A percentile compares a stretch with the other conserved stretches of the same genome.
Conservation (phyloP, 495 filamentous ascomycete species). For the Aspergillus indologenus region DNA sequence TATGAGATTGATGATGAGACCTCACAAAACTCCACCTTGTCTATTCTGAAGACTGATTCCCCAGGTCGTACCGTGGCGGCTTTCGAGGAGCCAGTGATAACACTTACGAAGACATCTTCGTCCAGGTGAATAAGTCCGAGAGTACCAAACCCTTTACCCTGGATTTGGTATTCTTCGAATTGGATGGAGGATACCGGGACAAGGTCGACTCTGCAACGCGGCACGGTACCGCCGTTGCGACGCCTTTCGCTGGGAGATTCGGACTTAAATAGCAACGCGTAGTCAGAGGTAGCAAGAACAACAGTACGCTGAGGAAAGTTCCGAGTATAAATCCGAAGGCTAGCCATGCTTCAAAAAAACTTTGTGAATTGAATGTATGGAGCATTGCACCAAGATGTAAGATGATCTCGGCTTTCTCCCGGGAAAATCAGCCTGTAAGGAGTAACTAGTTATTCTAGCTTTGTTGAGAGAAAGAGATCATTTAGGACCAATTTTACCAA, state of each 20-base stretch:
- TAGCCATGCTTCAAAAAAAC: constrained; percentile 37
- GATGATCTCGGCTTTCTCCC: too few species aligned
- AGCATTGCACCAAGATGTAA: too few species aligned
- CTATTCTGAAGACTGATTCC: constrained; percentile 84
- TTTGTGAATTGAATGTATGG: too few species aligned
- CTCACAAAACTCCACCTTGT: constrained; percentile 81
- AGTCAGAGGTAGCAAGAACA: constrained; percentile 71
- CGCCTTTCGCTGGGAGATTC: constrained; percentile 37
- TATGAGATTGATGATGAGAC: constrained; percentile 11
- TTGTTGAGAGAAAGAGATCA: too few species aligned
- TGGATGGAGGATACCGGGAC: constrained; percentile 58
- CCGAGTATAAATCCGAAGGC: constrained; percentile 38
- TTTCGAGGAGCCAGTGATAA: constrained; percentile 72
- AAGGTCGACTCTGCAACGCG: constrained; percentile 88
- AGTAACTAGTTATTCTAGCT: too few species aligned
- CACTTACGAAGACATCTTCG: constrained; percentile 85
- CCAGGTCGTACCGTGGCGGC: constrained; percentile 82
- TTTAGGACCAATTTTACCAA: too few species aligned
- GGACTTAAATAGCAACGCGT: constrained; percentile 77
- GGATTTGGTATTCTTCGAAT: constrained; percentile 66
- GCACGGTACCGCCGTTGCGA: constrained; percentile 41
- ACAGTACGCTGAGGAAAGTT: constrained; percentile 84
- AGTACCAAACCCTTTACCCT: constrained; percentile 82
- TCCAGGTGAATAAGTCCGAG: constrained; percentile 84
- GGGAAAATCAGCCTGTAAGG: too few species aligned